A percentile compares a stretch with the other conserved stretches of the same genome.
phyloP scores from a whole-genome alignment of 164 flowering plant species.

The Nelumbo lutea region DNA sequence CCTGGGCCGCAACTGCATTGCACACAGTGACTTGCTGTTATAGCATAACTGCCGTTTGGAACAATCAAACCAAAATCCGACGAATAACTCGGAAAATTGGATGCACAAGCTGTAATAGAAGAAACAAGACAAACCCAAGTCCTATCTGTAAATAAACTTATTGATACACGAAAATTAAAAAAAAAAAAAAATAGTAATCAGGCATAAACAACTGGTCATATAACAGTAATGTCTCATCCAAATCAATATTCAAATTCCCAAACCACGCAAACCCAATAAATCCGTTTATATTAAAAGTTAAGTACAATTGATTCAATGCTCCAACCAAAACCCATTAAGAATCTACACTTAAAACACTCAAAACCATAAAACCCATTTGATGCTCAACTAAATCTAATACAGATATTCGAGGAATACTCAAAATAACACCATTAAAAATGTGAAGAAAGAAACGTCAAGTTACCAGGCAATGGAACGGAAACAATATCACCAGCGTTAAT shows the following conservation, averaged over 20 bases:
- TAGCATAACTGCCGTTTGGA: slow-evolving; percentile 90
- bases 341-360: background rate
- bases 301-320: background rate
- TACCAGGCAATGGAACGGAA: slow-evolving; percentile 88
- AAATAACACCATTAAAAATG: too few species aligned
- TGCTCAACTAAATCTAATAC: too few species aligned
- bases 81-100: slow-evolving; percentile 53
- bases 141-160: slow-evolving; percentile 4
- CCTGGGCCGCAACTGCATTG: slow-evolving; percentile 97
- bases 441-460: background rate
- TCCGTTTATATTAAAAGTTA: background rate
- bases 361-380: too few species aligned
- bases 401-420: too few species aligned
- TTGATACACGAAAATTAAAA: background rate
- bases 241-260: too few species aligned
- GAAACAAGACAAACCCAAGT: slow-evolving; percentile 5
- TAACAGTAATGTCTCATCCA: too few species aligned
- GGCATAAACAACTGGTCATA: background rate
- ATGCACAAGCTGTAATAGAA: slow-evolving; percentile 68
- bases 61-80: slow-evolving; percentile 68
- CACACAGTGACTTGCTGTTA: slow-evolving; percentile 88
- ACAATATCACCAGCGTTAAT: slow-evolving; percentile 75
- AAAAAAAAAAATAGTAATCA: background rate
- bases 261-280: background rate
- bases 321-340: background rate